These are phyloP conservation scores for Trypanosoma cruzi DNA, from an alignment of 208 protist species.

Conservation along the genomic window DNA sequence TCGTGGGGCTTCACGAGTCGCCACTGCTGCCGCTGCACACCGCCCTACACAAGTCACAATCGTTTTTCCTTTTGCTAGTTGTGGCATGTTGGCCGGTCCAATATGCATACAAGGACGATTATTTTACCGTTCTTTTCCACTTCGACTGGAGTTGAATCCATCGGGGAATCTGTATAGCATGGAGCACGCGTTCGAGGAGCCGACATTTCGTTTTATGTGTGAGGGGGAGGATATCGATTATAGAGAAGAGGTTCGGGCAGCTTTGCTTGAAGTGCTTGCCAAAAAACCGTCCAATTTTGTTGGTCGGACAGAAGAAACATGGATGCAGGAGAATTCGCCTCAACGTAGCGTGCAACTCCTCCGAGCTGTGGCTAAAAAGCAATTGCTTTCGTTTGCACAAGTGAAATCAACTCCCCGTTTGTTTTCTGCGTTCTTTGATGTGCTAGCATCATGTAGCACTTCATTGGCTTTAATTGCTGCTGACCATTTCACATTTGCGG, in stretches of 20 bases:
- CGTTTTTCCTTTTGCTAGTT: background rate
- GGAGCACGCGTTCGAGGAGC: conserved; percentile 86
- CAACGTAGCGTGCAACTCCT: conserved; percentile 58
- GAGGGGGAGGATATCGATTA: conserved; percentile 87
- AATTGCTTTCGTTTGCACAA: conserved; percentile 81
- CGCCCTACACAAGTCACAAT: background rate
- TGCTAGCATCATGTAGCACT: conserved; percentile 60
- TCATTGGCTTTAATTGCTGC: conserved; percentile 70
- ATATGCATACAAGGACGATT: conserved; percentile 17
- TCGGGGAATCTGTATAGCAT: conserved; percentile 59
- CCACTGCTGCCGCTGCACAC: background rate
- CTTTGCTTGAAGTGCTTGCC: conserved; percentile 53
- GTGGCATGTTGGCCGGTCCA: background rate
- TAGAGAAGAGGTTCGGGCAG: conserved; percentile 72
- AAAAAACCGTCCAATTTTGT: conserved; percentile 61
- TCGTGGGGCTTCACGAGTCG: conserved; percentile 2
- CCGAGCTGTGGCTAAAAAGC: conserved; percentile 48
- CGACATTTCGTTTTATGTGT: conserved; percentile 83
- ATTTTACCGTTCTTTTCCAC: conserved; percentile 28
- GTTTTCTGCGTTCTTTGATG: conserved; percentile 79
- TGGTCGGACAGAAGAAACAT: conserved; percentile 3
- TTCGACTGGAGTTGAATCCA: conserved; percentile 46
- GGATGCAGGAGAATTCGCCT: conserved; percentile 16
- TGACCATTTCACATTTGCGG: conserved; percentile 86
- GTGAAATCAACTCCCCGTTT: conserved; percentile 72